These are phyloP conservation scores for Phyllostachys edulis DNA, from an alignment of 176 grass and related monocot genomes.

Conservation along the genomic window DNA sequence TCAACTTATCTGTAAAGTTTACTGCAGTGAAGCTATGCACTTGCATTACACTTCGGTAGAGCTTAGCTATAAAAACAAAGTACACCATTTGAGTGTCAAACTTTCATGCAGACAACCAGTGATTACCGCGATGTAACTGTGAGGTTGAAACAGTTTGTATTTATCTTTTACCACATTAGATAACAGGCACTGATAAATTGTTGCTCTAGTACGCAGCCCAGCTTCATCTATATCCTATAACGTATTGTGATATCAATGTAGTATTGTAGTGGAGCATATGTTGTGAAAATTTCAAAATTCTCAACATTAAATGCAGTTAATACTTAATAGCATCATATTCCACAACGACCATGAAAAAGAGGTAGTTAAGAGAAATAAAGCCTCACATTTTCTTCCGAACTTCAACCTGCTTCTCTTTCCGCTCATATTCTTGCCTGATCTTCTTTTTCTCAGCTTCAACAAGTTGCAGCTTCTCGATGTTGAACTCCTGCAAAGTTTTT, in stretches of 20 bases:
- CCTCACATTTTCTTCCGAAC: slow-evolving; percentile 95
- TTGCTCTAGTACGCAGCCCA: background rate
- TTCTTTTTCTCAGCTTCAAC: slow-evolving; percentile 99
- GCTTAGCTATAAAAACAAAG: background rate
- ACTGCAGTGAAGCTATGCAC: background rate
- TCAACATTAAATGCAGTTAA: slow-evolving; percentile 3
- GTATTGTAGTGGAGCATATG: background rate
- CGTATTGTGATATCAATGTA: background rate
- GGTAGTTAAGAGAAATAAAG: slow-evolving; percentile 22
- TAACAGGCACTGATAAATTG: background rate
- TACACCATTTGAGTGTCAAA: background rate
- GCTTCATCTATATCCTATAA: slow-evolving; percentile 7
- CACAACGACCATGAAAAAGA: background rate
- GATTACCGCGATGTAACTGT: background rate
- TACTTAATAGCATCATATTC: slow-evolving; percentile 4
- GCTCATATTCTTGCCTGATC: slow-evolving; percentile 96
- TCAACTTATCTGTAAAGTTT: background rate
- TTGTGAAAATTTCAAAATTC: background rate
- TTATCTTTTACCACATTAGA: background rate
- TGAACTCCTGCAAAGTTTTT: slow-evolving; percentile 74
- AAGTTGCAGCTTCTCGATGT: slow-evolving; percentile 98
- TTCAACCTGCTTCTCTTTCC: slow-evolving; percentile 98
- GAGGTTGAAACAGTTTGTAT: background rate
- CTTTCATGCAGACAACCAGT: background rate
- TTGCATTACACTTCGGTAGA: background rate